Base-by-base conservation (phyloP, 2,329 filamentous ascomycete genomes). In the Teratosphaeria gauchensis region DNA sequence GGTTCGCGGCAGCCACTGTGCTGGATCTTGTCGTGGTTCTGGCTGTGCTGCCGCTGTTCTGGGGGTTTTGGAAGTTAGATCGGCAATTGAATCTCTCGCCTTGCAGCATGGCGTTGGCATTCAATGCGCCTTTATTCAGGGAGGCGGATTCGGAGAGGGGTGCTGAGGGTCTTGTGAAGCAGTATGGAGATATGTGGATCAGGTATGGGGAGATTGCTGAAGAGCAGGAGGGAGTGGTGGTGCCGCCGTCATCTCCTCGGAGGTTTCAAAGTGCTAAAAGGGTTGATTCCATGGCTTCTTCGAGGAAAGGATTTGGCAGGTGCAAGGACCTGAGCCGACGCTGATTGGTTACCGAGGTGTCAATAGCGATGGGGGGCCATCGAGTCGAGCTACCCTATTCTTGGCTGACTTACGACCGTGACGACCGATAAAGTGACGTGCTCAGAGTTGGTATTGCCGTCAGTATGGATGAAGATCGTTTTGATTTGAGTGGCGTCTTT, bases 1-100 rank as follows among this genome's bases (percentile, higher is more conserved):
- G 62, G 62, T 64, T 56, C 32, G 56, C 56, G 12, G 62, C 46
- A 9, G 60, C 59, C 6, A 56, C 59, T 4, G 21, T 51, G 1
- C 53, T 64, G 7, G 57, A 64, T 35, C 14, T 62, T 3, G 5
- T 64, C 11, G 58, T 56, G 3, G 48, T 57, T 1, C 53, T 64
- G 14, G 54, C 58, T 19, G 57, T 64, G 8, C 28, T 61, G 31
- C 60, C 60, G 14, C 9, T 62, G 9, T 61, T 61, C 58, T 64
- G 58, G 57, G 62, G 62, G 11, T 64, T 30, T 16, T 64, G 60
- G 62, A 61, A n/a, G 30, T 28, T 64, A 11, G 58, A 42, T 14
- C 32, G 42, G 19, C 28, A 56, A 14, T 19, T 51, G 11, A 21
- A 14, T 3, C 33, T 59, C 8, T 56, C 54, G 46, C 58, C 58